A percentile compares a stretch with the other conserved stretches of the same genome.
phyloP scores from a whole-genome alignment of 2,329 filamentous ascomycete genomes.

The Pyrenophora seminiperda region DNA sequence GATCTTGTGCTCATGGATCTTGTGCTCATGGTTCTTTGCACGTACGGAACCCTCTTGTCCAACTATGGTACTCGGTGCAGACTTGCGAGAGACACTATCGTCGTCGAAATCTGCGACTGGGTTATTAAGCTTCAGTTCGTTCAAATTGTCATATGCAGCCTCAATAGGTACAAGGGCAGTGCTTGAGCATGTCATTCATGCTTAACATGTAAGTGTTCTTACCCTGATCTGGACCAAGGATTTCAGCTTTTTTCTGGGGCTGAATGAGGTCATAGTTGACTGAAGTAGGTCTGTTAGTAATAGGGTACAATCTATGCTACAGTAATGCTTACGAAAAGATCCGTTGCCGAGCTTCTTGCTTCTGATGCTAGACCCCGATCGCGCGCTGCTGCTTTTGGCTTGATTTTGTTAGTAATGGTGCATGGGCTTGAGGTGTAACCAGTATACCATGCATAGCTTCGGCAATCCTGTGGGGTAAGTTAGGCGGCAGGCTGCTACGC shows the following conservation, averaged over 20 bases:
- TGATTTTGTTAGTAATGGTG: too few relatives aligned
- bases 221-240: neutral
- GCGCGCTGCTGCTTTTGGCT: neutral
- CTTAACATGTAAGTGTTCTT: neutral
- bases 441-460: neutral
- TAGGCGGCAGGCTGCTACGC: neutral
- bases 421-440: too few relatives aligned
- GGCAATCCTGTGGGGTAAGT: neutral
- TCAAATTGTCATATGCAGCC: neutral
- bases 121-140: neutral
- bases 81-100: neutral
- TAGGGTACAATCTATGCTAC: too few relatives aligned
- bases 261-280: neutral
- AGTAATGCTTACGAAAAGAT: too few relatives aligned
- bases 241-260: neutral
- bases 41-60: neutral
- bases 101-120: neutral
- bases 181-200: neutral
- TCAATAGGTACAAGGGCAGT: neutral
- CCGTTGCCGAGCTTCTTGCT: too few relatives aligned
- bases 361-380: too few relatives aligned
- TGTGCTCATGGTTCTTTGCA: slow-evolving; percentile 8
- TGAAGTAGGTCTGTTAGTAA: neutral
- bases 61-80: slow-evolving; percentile 5
- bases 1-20: too few relatives aligned